phyloP scores from a whole-genome alignment of 768 basidiomycete species.

The Hypholoma sublateritium region DNA sequence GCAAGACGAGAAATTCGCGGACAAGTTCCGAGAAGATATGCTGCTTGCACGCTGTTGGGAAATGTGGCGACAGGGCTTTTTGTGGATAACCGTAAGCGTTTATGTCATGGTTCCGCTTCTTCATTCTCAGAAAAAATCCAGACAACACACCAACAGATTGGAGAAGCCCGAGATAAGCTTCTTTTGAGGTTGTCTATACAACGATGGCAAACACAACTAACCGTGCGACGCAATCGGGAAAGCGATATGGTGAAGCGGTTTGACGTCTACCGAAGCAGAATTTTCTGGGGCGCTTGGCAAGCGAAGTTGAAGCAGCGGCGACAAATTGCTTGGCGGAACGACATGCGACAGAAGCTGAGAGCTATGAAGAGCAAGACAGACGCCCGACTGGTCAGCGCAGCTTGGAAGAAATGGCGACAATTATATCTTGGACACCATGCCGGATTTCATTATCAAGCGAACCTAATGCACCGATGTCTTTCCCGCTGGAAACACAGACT shows the following conservation, averaged over 20 bases:
- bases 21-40: slow-evolving; percentile 60
- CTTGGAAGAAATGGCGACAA: slow-evolving; percentile 70
- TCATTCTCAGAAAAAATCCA: slow-evolving; percentile 28
- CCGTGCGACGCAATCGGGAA: slow-evolving; percentile 36
- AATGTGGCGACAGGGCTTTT: slow-evolving; percentile 68
- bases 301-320: slow-evolving; percentile 50
- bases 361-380: slow-evolving; percentile 57
- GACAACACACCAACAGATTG: slow-evolving; percentile 73
- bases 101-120: neutral
- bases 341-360: slow-evolving; percentile 74
- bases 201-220: slow-evolving; percentile 54
- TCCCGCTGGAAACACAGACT: slow-evolving; percentile 53
- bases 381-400: slow-evolving; percentile 48
- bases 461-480: slow-evolving; percentile 43
- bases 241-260: slow-evolving; percentile 44
- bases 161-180: slow-evolving; percentile 65
- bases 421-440: slow-evolving; percentile 50
- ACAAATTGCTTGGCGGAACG: slow-evolving; percentile 61
- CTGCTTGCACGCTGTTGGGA: slow-evolving; percentile 73
- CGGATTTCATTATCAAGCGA: slow-evolving; percentile 47
- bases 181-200: slow-evolving; percentile 58
- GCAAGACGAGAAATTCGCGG: slow-evolving; percentile 71
- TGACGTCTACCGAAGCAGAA: slow-evolving; percentile 42
- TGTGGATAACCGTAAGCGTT: slow-evolving; percentile 71
- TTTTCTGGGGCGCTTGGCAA: slow-evolving; percentile 53